Evolutionary conservation across 352 stramenopile genomes (phyloP).

Genomic region (Phytophthora sansomeana): DNA sequence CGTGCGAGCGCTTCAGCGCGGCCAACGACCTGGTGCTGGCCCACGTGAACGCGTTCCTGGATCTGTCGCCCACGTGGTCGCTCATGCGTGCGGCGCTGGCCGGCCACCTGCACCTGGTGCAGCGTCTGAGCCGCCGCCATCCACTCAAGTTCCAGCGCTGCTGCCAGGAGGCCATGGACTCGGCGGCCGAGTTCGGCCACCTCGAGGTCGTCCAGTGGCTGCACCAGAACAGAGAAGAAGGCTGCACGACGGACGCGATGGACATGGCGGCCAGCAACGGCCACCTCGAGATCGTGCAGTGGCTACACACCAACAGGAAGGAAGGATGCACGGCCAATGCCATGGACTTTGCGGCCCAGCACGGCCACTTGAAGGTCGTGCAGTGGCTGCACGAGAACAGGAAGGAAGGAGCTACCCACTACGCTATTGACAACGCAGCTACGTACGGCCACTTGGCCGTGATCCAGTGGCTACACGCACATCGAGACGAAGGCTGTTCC

Average conservation of each 20-base stretch:
- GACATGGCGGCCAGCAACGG: constrained; percentile 69
- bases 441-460: constrained; percentile 53
- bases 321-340: constrained; percentile 69
- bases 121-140: constrained; percentile 49
- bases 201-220: constrained; percentile 67
- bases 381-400: constrained; percentile 67
- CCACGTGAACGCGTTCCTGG: constrained; percentile 61
- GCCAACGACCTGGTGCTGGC: constrained; percentile 60
- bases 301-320: constrained; percentile 60
- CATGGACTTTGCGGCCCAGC: constrained; percentile 72
- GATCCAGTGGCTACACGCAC: constrained; percentile 58
- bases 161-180: constrained; percentile 69
- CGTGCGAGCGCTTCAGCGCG: constrained; percentile 53
- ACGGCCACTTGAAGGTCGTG: constrained; percentile 66
- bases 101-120: constrained; percentile 59
- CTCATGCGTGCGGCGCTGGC: constrained; percentile 60
- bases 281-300: constrained; percentile 62
- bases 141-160: constrained; percentile 54
- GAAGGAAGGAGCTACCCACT: constrained; percentile 57
- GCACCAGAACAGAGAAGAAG: constrained; percentile 51
- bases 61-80: constrained; percentile 58
- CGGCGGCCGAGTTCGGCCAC: constrained; percentile 70
- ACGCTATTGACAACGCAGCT: constrained; percentile 68
- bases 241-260: constrained; percentile 76
- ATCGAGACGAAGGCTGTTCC: constrained; percentile 74